These are phyloP conservation scores for Diplogelasinospora grovesii DNA, from an alignment of 495 filamentous ascomycete species.

Conservation along the genomic window DNA sequence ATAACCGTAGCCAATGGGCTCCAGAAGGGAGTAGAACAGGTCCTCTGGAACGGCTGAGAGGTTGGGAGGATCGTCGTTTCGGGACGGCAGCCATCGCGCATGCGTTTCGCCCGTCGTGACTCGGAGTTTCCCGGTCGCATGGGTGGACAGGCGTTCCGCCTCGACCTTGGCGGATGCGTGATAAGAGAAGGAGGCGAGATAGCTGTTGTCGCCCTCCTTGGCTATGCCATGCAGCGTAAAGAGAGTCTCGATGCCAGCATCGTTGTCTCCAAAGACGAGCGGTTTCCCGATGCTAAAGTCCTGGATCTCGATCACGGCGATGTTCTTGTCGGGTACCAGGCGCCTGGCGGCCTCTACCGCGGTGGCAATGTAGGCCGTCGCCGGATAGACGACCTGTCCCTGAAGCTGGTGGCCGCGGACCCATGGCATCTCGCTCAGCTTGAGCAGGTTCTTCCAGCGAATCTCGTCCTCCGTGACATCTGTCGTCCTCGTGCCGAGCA, in stretches of 20 bases:
- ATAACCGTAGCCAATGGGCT: constrained; percentile 7
- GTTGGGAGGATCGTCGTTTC: constrained; percentile 4
- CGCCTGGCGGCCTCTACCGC: constrained; percentile 36
- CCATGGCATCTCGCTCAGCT: constrained; percentile 35
- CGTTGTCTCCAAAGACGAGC: constrained; percentile 12
- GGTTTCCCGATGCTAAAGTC: constrained; percentile 13
- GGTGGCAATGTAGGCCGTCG: constrained; percentile 41
- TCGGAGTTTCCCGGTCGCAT: constrained; percentile 12
- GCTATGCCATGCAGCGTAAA: constrained; percentile 8
- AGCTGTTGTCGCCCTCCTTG: neutral
- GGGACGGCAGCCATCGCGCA: neutral
- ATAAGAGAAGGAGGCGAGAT: constrained; percentile 13
- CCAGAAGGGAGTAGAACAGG: constrained; percentile 6
- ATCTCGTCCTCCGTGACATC: constrained; percentile 26
- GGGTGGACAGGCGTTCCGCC: constrained; percentile 14
- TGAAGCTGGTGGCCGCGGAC: constrained; percentile 35
- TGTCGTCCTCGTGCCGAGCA: constrained; percentile 31
- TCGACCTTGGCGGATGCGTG: constrained; percentile 6
- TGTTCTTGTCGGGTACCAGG: neutral
- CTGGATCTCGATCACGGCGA: constrained; percentile 14
- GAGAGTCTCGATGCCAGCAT: constrained; percentile 13
- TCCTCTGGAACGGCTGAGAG: constrained; percentile 8
- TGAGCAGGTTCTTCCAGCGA: constrained; percentile 38
- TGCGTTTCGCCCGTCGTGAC: constrained; percentile 14
- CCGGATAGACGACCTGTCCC: constrained; percentile 45